Base-by-base conservation (phyloP, 441 rosid genomes). In the Croton setiger region DNA sequence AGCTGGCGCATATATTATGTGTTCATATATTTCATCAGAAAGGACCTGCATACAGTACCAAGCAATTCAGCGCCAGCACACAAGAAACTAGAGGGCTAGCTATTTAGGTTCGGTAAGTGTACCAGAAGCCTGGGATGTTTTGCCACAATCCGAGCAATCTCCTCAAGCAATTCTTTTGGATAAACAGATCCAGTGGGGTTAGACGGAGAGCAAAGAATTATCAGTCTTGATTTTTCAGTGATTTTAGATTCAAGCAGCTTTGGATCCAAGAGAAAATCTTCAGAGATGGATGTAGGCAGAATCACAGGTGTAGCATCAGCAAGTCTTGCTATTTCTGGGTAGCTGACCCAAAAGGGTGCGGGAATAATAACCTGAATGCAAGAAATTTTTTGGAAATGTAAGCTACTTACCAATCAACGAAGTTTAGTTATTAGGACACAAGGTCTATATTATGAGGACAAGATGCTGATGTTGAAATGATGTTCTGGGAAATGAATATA, bases 171-270 rank as follows among this genome's bases (percentile, higher is more conserved):
- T 73, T 81, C 76, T 83, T 85, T 90, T 36, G 98, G 92, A 81
- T 89, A 95, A 71, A 95, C 97, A 23, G 99, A 90, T 63, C 99
- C 99, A 49, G 99, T 95, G 55, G 99, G 98, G 75, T 95, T 92
- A 12, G 98, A 92, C 52, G 99, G 99, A 62, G 98, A 90, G 63
- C 98, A 95, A 49, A 95, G 88, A 71, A 95, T 85, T 63, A 95
- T 65, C 74, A 95, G 74, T 75, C 99, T 92, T 57, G 99, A 90
- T 76, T 88, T 95, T 60, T 81, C 98, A 27, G 80, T 92, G 67
- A 95, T 68, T 56, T 76, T 85, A 44, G 91, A 83, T 81, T 89
- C 89, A 4, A 95, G 91, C 67, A 76, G 76, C 78, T 85, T 82
- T 70, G 99, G 96, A 80, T 95, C 84, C 89, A 95, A 75, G 20